Evolutionary conservation across 177 flowering plant genomes (phyloP).

Genomic region (Vitis hybrid): DNA sequence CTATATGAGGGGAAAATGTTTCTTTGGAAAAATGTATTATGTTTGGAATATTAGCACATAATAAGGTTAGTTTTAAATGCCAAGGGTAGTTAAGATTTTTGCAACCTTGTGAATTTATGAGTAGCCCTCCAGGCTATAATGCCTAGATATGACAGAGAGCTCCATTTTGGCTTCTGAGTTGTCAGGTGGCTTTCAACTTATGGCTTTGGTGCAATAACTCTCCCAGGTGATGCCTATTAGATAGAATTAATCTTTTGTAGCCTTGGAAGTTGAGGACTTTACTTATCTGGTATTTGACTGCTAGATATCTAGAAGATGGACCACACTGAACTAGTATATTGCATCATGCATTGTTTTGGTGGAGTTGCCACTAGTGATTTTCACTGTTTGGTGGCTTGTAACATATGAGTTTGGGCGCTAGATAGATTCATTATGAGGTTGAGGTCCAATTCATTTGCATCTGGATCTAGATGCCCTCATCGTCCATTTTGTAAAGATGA

Average conservation of each 20-base stretch:
- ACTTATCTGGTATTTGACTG: not conserved
- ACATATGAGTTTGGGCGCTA: not conserved
- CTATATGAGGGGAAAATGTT: no score
- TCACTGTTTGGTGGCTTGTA: not conserved
- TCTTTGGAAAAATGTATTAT: no score
- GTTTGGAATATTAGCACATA: no score
- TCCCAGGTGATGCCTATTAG: not conserved
- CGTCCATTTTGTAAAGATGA: no score
- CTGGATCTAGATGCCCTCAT: no score
- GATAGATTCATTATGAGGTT: not conserved
- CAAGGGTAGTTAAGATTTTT: no score
- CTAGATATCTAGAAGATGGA: no score
- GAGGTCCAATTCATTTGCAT: not conserved
- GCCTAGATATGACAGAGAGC: not conserved
- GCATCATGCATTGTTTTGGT: no score
- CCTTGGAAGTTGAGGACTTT: not conserved
- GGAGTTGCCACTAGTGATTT: not conserved
- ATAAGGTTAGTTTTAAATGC: no score
- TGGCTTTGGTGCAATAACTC: not conserved
- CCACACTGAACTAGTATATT: no score
- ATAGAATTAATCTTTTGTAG: not conserved
- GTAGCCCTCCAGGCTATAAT: not conserved
- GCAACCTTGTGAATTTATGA: no score
- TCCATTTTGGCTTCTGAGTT: not conserved
- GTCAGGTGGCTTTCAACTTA: not conserved